phyloP scores from a whole-genome alignment of 2,329 filamentous ascomycete genomes.

The Knoxdaviesia proteae region DNA sequence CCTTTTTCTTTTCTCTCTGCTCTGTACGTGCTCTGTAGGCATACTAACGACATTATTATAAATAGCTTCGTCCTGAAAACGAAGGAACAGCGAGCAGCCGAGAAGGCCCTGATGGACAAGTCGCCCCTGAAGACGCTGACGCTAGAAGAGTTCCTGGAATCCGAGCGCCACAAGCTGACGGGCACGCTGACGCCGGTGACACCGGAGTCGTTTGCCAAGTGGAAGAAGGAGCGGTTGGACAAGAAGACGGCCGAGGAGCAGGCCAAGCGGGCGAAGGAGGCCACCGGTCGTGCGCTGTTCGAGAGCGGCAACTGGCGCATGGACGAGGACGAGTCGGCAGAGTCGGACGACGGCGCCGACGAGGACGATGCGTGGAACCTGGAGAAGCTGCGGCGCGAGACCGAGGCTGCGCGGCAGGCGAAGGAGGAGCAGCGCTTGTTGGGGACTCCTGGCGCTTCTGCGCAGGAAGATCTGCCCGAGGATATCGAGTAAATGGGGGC shows the following conservation, averaged over 20 bases:
- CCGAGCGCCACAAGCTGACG: slow-evolving; percentile 84
- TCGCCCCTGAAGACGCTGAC: slow-evolving; percentile 86
- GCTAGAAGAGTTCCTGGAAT: slow-evolving; percentile 91
- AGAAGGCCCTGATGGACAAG: slow-evolving; percentile 92
- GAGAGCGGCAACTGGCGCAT: slow-evolving; percentile 86
- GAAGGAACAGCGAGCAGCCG: slow-evolving; percentile 84
- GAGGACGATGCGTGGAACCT: slow-evolving; percentile 50
- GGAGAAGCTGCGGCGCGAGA: slow-evolving; percentile 65
- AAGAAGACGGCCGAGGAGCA: slow-evolving; percentile 94
- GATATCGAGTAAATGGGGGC: too few relatives aligned
- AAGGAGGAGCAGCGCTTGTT: slow-evolving; percentile 50
- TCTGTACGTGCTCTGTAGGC: background rate
- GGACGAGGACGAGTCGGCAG: slow-evolving; percentile 38
- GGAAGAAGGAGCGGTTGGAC: slow-evolving; percentile 84
- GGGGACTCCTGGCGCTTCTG: too few relatives aligned
- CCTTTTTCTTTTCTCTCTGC: slow-evolving; percentile 8
- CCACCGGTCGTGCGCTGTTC: slow-evolving; percentile 84
- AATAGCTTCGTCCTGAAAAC: slow-evolving; percentile 85
- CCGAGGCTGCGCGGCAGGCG: slow-evolving; percentile 49
- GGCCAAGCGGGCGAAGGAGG: slow-evolving; percentile 78
- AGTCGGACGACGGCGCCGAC: slow-evolving; percentile 38
- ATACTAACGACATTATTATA: background rate
- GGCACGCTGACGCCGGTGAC: slow-evolving; percentile 87
- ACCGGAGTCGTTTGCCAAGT: slow-evolving; percentile 78
- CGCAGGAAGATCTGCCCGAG: too few relatives aligned